A percentile compares a stretch with the other conserved stretches of the same genome.
These are phyloP conservation scores for Tremella fuciformis DNA, from an alignment of 768 basidiomycete species.

Conservation along the genomic window DNA sequence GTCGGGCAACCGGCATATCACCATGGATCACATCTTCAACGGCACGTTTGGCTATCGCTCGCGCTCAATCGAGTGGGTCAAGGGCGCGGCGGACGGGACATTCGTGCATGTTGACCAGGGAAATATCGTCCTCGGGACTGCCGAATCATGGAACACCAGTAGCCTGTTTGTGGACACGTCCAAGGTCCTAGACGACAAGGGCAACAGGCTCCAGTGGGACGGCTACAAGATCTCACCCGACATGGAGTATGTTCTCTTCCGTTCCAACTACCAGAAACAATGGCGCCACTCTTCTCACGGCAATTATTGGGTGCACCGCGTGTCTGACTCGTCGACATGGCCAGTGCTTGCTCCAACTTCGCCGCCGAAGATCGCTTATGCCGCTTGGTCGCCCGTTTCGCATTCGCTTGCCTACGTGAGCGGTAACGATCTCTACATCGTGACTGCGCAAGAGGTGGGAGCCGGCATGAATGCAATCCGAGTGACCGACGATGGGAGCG, in stretches of 20 bases:
- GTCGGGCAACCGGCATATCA: constrained; percentile 63
- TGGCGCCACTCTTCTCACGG: constrained; percentile 89
- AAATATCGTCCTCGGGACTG: constrained; percentile 73
- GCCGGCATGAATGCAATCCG: constrained; percentile 56
- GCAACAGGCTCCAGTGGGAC: constrained; percentile 53
- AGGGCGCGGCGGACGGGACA: constrained; percentile 96
- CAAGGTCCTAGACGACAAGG: constrained; percentile 36
- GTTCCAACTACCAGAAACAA: constrained; percentile 77
- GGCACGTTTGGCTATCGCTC: constrained; percentile 68
- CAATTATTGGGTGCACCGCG: constrained; percentile 88
- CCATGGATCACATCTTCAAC: constrained; percentile 88
- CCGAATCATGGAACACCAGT: constrained; percentile 59
- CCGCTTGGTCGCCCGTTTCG: constrained; percentile 78
- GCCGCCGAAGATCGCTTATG: constrained; percentile 73
- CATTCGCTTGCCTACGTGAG: constrained; percentile 82
- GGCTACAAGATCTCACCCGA: constrained; percentile 85
- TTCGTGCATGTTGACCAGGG: constrained; percentile 64
- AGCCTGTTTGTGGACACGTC: constrained; percentile 44
- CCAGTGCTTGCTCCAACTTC: constrained; percentile 67
- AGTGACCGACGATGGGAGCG: constrained; percentile 75
- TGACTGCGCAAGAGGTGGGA: constrained; percentile 53
- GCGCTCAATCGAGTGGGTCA: constrained; percentile 73
- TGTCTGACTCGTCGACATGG: constrained; percentile 65
- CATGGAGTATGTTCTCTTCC: constrained; percentile 82
- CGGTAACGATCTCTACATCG: constrained; percentile 82